These are phyloP conservation scores for Coelastrella sp. DNA, from an alignment of 139 green algal species.

Conservation along the genomic window DNA sequence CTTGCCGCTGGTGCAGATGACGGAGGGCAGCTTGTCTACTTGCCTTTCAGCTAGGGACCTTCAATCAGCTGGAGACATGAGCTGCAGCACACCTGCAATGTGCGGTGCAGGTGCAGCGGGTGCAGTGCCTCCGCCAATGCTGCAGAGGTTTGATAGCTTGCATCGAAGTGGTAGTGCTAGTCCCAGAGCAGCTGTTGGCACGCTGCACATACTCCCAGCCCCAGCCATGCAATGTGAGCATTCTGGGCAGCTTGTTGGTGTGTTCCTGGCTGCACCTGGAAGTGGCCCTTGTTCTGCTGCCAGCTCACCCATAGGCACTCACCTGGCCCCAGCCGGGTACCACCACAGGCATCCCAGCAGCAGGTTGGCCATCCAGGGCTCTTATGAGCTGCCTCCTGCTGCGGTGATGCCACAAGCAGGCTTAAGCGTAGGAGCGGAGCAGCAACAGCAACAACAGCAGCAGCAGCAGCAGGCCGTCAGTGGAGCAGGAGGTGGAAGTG, in stretches of 20 bases:
- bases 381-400: constrained; percentile 21
- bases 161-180: constrained; percentile 35
- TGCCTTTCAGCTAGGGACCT: not conserved
- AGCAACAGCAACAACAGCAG: constrained; percentile 19
- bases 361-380: constrained; percentile 33
- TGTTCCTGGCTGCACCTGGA: not conserved
- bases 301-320: not conserved
- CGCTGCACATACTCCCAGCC: not conserved
- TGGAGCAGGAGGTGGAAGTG: not conserved
- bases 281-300: not conserved
- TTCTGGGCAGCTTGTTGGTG: constrained; percentile 28
- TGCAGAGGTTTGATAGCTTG: constrained; percentile 36
- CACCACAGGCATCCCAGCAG: constrained; percentile 20
- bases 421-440: not conserved
- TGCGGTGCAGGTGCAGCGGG: no score
- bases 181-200: not conserved
- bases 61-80: not conserved
- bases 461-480: not conserved
- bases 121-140: not conserved
- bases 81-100: not conserved
- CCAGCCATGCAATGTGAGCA: constrained; percentile 15
- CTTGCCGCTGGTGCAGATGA: constrained; percentile 5
- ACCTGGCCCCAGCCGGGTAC: not conserved
- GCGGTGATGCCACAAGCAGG: not conserved
- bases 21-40: not conserved